Evolutionary conservation across 1,139 yeast genomes (phyloP), one percentile per base, ranked within the genome.

Genomic region (Pichia sp.): DNA sequence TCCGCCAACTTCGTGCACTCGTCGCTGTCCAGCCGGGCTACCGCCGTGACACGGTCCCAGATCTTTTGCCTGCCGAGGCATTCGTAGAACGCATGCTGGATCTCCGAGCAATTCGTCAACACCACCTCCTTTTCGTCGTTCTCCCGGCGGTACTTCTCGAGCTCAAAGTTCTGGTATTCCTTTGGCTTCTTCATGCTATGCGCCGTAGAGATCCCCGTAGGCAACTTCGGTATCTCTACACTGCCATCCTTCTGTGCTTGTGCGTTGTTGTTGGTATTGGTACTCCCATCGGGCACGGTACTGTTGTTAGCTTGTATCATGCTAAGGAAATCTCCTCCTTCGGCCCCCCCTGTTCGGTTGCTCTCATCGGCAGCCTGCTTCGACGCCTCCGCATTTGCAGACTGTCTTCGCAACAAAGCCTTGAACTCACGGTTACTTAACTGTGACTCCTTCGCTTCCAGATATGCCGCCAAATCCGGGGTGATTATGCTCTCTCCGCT

Each of bases 361-460:
- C 19, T 18, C 4, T 22, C 25, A 6, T 36, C n/a, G 25, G 43
- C 50, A 34, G 46, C 49, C 40, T 46, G 37, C 22, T 44, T 50
- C 1, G 46, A 13, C 5, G 39, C 44, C 22, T 46, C 41, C 1
- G 22, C 45, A 41, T 53, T 53, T 1, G 44, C 55, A 16, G 53
- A 44, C 28, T 62, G 62, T 46, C 60, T 53, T 21, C 51, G 46
- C 13, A 66, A 49, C 6, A 55, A 44, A 3, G 51, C 53, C 47
- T 62, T 63, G 50, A 66, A 64, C 45, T 66, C 67, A 42, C 68
- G 53, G 44, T 64, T 66, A 57, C 66, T 62, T 23, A 65, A 47
- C 16, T 50, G 47, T 1, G 67, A 60, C 36, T 64, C 66, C 26
- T 60, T 60, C 0, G 55, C 50, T 4, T 58, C 53, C 13, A 66